Base-by-base conservation (phyloP, 2,329 filamentous ascomycete species). In the Phaeomoniella chlamydospora region DNA sequence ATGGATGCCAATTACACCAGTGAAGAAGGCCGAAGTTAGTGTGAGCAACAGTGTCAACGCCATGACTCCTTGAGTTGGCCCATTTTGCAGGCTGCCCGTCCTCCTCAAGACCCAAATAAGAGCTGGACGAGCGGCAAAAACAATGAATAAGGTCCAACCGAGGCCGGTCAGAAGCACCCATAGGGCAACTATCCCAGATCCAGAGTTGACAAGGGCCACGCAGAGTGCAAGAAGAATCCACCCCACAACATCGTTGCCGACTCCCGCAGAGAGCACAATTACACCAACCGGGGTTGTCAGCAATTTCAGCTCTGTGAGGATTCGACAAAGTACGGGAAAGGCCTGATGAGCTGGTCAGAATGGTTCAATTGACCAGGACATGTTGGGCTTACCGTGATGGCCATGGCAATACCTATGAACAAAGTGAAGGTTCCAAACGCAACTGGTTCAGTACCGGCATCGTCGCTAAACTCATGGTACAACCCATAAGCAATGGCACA, bases 211-310 rank as follows among this genome's bases (percentile, higher is more conserved):
- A 16, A 96, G 69, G 0, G 88, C 83, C 19, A 96, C 87, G 46
- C 88, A 94, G 17, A 96, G 77, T 0, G 88, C 88, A 15, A 96
- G 75, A 12, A 96, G 65, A 44, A 94, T 79, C 88, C 88, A 96
- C 39, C 84, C 83, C 3, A 80, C 74, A 12, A 90, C 85, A 51
- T 96, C 88, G 53, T 96, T 94, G 2, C 84, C 85, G 11, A 94
- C 86, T 35, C 88, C 88, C 4, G 87, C 87, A 3, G 87, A 86
- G 5, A 94, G 68, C 2, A 87, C 82, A 26, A 92, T 92, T 22
- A 94, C 74, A 50, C 87, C 87, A 4, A 94, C 87, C 1, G 79
- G 72, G 2, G 85, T 90, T 37, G 72, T 64, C 3, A 96, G 74
- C 34, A 96, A 66, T 48, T 94, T 90, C 36, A 96, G 65, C 56